Conservation (phyloP, 495 filamentous ascomycete genomes). For the Neurospora tetrasperma region DNA sequence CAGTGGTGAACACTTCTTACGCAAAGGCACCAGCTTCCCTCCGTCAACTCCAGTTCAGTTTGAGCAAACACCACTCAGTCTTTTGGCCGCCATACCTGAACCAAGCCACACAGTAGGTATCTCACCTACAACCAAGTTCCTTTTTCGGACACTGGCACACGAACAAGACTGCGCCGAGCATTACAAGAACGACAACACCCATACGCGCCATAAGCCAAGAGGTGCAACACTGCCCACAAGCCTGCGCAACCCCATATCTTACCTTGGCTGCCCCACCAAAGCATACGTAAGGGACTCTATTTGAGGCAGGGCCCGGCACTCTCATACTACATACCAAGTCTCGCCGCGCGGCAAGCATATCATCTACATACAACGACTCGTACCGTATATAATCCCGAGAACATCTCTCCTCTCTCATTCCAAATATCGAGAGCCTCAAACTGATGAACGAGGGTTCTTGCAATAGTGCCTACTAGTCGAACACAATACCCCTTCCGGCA, state of each 20-base stretch:
- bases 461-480: not conserved
- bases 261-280: not conserved
- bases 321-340: not conserved
- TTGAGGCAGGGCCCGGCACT: not conserved
- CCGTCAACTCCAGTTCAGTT: not conserved
- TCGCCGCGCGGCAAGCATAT: not conserved
- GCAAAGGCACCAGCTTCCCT: not conserved
- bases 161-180: not conserved
- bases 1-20: not conserved
- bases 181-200: not conserved
- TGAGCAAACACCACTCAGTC: not conserved
- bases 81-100: not conserved
- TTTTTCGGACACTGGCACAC: not conserved
- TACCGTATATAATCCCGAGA: not conserved
- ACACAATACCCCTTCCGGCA: not conserved
- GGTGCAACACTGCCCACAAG: not conserved
- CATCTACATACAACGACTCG: not conserved
- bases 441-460: not conserved
- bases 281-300: not conserved
- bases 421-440: not conserved
- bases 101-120: not conserved
- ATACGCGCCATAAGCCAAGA: not conserved
- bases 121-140: not conserved
- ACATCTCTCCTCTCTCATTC: not conserved
- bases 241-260: not conserved